Evolutionary conservation across 805 yeast species (phyloP).

Genomic region (Cyberlindnera maclurae): DNA sequence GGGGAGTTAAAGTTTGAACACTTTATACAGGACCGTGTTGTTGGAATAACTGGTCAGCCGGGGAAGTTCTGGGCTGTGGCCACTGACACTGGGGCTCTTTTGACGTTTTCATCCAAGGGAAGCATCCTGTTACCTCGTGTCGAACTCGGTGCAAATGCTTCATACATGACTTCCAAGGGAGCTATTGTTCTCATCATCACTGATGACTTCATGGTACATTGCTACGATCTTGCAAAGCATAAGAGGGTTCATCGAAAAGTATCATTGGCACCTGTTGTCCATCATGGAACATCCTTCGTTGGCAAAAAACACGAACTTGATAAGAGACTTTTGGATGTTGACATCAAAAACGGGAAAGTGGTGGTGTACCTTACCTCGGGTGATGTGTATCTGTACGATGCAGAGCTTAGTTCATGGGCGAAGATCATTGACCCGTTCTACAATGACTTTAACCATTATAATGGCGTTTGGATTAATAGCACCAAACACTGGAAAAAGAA

Average conservation of each 20-base stretch:
- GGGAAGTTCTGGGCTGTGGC: conserved; percentile 44
- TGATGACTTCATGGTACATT: conserved; percentile 40
- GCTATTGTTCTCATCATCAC: conserved; percentile 38
- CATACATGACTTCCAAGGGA: conserved; percentile 30
- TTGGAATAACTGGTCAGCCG: conserved; percentile 33
- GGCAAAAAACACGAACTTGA: conserved; percentile 8
- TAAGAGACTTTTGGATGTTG: conserved; percentile 25
- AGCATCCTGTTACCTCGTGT: conserved; percentile 38
- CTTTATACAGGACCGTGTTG: conserved; percentile 33
- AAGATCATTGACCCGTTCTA: conserved; percentile 32
- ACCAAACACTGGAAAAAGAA: background rate
- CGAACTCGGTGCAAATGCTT: conserved; percentile 44
- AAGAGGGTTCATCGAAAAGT: conserved; percentile 33
- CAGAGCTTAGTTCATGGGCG: conserved; percentile 39
- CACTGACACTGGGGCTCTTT: conserved; percentile 52
- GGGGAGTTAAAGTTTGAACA: conserved; percentile 33
- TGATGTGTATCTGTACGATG: conserved; percentile 37
- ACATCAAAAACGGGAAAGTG: conserved; percentile 32
- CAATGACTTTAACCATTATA: conserved; percentile 8
- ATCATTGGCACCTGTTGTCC: conserved; percentile 48
- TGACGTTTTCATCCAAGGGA: conserved; percentile 40
- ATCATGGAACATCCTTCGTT: conserved; percentile 24
- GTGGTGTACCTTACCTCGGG: conserved; percentile 33
- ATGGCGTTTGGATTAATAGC: conserved; percentile 16
- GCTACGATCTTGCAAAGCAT: conserved; percentile 39